These are phyloP conservation scores for Thuidium tamariscinum DNA, from an alignment of 225 moss, liverwort and hornwort genomes.

Conservation along the genomic window DNA sequence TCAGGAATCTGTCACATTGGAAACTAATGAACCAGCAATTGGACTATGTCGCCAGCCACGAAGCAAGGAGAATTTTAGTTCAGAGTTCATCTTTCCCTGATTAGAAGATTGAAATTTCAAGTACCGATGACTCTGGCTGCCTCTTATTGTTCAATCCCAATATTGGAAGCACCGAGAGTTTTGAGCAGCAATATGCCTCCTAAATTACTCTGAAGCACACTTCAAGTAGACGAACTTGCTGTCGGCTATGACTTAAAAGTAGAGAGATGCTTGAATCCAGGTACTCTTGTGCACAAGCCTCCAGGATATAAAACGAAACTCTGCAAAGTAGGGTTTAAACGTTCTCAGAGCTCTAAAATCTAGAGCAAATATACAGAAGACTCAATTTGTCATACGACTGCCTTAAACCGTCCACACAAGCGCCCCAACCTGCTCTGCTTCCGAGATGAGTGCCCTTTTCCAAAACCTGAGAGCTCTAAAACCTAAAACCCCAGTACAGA, in stretches of 20 bases:
- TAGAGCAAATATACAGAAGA: not conserved
- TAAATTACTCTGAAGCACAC: not conserved
- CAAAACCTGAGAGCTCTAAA: not conserved
- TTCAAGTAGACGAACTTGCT: too few species aligned
- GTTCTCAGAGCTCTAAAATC: not conserved
- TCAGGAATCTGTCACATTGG: not conserved
- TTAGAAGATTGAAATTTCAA: not conserved
- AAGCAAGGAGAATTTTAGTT: not conserved
- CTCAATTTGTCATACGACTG: not conserved
- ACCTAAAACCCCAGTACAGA: not conserved
- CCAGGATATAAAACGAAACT: not conserved
- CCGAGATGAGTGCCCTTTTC: not conserved
- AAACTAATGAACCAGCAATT: not conserved
- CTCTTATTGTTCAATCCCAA: not conserved
- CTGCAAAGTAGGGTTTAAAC: too few species aligned
- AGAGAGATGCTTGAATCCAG: not conserved
- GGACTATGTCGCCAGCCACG: not conserved
- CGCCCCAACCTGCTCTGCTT: not conserved
- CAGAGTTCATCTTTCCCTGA: not conserved
- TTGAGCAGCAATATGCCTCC: not conserved
- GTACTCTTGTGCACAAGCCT: not conserved
- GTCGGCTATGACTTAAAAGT: not conserved
- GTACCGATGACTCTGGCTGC: not conserved
- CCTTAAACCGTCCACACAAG: not conserved
- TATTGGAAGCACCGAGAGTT: not conserved